A percentile compares a stretch with the other conserved stretches of the same genome.
These are phyloP conservation scores for Ascoidea tarda DNA, from an alignment of 805 yeast genomes.

Conservation along the genomic window DNA sequence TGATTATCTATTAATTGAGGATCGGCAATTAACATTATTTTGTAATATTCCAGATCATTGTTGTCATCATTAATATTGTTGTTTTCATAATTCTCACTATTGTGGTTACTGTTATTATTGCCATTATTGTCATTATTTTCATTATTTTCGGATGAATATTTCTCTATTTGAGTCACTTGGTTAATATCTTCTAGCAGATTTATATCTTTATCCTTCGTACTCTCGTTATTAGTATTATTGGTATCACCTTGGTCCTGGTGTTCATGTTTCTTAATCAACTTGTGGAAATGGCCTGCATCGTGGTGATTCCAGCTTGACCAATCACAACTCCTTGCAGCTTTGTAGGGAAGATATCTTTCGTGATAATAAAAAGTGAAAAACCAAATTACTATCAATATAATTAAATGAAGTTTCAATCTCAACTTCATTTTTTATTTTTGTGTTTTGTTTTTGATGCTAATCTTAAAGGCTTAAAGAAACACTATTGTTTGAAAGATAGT, in stretches of 20 bases:
- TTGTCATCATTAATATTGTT: constrained; percentile 7
- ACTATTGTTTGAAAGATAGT: too few species aligned
- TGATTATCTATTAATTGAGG: constrained; percentile 87
- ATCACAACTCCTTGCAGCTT: constrained; percentile 30
- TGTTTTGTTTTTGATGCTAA: too few species aligned
- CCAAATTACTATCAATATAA: not conserved
- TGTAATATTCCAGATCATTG: constrained; percentile 21
- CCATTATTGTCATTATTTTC: not conserved
- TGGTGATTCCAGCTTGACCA: constrained; percentile 8
- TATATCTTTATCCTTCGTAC: too few species aligned
- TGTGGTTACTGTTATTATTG: too few species aligned
- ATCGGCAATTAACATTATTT: constrained; percentile 66
- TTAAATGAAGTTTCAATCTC: not conserved
- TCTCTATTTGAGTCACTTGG: not conserved
- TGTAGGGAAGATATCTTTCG: constrained; percentile 18
- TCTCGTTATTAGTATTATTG: not conserved
- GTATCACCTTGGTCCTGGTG: too few species aligned
- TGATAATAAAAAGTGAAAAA: not conserved
- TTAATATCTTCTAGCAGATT: not conserved
- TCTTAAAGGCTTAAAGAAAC: too few species aligned
- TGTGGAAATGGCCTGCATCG: not conserved
- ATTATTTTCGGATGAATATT: too few species aligned
- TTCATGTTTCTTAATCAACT: too few species aligned
- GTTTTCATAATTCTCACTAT: not conserved
- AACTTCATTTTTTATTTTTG: too few species aligned